Percentiles rank a stretch among this genome's conserved stretches.
Evolutionary conservation across 768 basidiomycete genomes (phyloP).

Genomic region (Collybia sordida): DNA sequence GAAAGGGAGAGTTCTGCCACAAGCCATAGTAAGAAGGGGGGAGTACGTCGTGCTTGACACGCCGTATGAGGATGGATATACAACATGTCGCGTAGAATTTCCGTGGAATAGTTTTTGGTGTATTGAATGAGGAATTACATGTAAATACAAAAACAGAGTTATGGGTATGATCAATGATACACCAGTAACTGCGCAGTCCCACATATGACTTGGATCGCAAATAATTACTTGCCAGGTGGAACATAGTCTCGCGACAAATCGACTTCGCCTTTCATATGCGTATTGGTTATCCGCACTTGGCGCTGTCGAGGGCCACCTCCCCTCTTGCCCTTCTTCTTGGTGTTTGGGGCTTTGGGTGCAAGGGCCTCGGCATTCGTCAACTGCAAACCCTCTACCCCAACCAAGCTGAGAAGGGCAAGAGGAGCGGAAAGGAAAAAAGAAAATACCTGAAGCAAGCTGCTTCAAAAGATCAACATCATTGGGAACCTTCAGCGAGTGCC

Average conservation of each 20-base stretch:
- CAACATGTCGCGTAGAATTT: background rate
- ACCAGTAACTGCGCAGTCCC: slow-evolving; percentile 1
- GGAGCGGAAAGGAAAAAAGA: slow-evolving; percentile 1
- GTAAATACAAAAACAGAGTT: slow-evolving; percentile 3
- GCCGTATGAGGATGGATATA: too few relatives aligned
- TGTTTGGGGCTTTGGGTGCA: slow-evolving; percentile 51
- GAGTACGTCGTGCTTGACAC: too few relatives aligned
- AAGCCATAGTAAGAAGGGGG: too few relatives aligned
- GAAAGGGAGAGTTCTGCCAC: too few relatives aligned
- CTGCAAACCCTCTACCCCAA: slow-evolving; percentile 69
- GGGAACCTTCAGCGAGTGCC: slow-evolving; percentile 84
- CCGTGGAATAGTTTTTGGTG: background rate
- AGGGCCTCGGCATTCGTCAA: slow-evolving; percentile 68
- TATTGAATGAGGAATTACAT: slow-evolving; percentile 1
- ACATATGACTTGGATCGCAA: background rate
- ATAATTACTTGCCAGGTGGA: slow-evolving; percentile 32
- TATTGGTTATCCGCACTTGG: slow-evolving; percentile 83
- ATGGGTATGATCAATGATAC: slow-evolving; percentile 1
- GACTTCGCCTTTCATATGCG: slow-evolving; percentile 83
- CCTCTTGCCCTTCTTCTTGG: slow-evolving; percentile 80
- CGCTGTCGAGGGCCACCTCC: slow-evolving; percentile 72
- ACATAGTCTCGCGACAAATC: slow-evolving; percentile 78
- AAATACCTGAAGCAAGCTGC: slow-evolving; percentile 70
- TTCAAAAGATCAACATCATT: slow-evolving; percentile 81
- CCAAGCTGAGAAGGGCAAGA: slow-evolving; percentile 9